These are phyloP conservation scores for Citrullus amarus DNA, from an alignment of 306 rosid species.

Conservation along the genomic window DNA sequence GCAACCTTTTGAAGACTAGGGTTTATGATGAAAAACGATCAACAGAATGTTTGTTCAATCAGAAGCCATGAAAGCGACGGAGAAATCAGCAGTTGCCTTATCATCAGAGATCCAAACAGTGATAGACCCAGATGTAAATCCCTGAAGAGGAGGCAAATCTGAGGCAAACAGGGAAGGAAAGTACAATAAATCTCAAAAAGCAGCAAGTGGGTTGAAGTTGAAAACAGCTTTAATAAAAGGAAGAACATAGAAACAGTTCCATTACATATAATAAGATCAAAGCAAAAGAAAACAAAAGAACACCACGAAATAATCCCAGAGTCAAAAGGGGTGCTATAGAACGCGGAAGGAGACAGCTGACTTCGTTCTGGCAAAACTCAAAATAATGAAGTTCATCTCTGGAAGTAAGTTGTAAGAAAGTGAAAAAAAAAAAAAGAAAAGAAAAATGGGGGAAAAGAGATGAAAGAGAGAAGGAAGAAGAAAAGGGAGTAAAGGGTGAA, in stretches of 20 bases:
- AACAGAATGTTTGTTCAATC: constrained; percentile 1
- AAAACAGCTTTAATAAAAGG: constrained; percentile 17
- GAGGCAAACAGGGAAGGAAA: constrained; percentile 1
- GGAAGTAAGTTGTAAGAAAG: neutral
- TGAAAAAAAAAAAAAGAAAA: neutral
- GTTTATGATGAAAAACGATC: neutral
- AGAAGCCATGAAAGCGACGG: constrained; percentile 13
- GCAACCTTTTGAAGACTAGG: constrained; percentile 1
- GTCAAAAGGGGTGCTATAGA: constrained; percentile 5
- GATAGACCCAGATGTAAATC: constrained; percentile 14
- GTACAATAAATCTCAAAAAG: constrained; percentile 10
- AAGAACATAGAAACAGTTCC: constrained; percentile 13
- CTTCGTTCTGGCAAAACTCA: neutral
- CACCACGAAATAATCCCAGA: neutral
- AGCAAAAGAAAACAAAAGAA: neutral
- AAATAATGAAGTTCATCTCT: neutral
- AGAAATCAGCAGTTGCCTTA: neutral
- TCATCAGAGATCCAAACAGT: constrained; percentile 11
- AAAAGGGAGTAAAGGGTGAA: neutral
- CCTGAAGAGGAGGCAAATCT: neutral
- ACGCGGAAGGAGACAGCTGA: constrained; percentile 8
- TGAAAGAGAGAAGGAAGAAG: neutral
- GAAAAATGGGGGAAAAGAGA: neutral
- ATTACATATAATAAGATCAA: neutral
- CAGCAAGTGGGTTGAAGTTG: constrained; percentile 18